Percentiles rank a stretch among this genome's conserved stretches.
Conservation (phyloP, 805 yeast species). For the Candida methanosorbosa region DNA sequence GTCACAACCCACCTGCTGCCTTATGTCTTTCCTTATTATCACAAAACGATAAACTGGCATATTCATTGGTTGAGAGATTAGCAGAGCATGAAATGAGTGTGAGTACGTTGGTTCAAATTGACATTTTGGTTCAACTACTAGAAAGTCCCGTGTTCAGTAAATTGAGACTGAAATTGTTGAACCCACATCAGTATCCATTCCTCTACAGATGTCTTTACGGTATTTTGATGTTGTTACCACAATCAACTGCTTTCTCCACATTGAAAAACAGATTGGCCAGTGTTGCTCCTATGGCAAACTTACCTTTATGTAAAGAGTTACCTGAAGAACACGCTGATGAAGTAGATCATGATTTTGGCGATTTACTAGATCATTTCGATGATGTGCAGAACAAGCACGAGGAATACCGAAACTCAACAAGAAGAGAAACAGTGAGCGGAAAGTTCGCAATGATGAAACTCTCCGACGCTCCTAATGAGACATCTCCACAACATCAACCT, state of each 20-base stretch:
- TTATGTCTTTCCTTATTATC: constrained; percentile 78
- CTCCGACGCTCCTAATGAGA: too few relatives aligned
- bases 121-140: constrained; percentile 77
- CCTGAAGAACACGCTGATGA: background rate
- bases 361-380: constrained; percentile 38
- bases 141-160: constrained; percentile 91
- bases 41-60: constrained; percentile 83
- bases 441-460: constrained; percentile 4
- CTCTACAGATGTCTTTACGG: constrained; percentile 87
- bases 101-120: constrained; percentile 76
- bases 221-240: constrained; percentile 87
- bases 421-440: background rate
- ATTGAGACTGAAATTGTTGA: constrained; percentile 78
- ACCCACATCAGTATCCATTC: constrained; percentile 74
- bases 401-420: background rate
- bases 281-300: constrained; percentile 30
- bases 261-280: constrained; percentile 68
- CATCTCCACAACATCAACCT: constrained; percentile 1
- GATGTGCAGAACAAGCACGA: constrained; percentile 37
- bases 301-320: constrained; percentile 1
- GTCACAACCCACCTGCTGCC: constrained; percentile 83
- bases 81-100: constrained; percentile 78
- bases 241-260: constrained; percentile 81
- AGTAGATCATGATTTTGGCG: background rate
- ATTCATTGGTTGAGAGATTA: constrained; percentile 67